Evolutionary conservation across 768 basidiomycete genomes (phyloP).

Genomic region (Tulasnella sp.): DNA sequence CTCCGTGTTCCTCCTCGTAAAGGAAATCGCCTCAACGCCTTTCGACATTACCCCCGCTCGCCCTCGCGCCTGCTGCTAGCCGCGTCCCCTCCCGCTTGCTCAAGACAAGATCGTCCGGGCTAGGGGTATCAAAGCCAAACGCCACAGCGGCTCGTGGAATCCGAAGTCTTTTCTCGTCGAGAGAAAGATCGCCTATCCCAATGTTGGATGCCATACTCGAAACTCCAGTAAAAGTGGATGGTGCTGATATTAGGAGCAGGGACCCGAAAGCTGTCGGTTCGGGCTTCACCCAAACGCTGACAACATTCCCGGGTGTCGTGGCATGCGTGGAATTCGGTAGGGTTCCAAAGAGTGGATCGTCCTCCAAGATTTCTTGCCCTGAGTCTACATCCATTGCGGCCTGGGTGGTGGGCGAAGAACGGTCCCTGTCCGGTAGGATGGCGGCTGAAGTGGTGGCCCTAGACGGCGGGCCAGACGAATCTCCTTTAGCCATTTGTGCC

Average conservation of each 20-base stretch:
- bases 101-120: conserved; percentile 89
- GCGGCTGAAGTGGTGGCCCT: neutral
- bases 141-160: conserved; percentile 35
- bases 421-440: neutral
- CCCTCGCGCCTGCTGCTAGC: conserved; percentile 32
- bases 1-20: neutral
- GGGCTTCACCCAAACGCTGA: neutral
- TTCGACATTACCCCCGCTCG: neutral
- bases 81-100: conserved; percentile 75
- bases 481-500: conserved; percentile 58
- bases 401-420: neutral
- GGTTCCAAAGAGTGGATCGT: neutral
- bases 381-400: neutral
- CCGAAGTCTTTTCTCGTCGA: neutral
- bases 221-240: neutral
- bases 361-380: neutral
- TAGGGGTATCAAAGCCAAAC: conserved; percentile 79
- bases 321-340: neutral
- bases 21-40: neutral
- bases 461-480: conserved; percentile 8
- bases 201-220: neutral
- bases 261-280: conserved; percentile 33
- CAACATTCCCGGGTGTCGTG: neutral
- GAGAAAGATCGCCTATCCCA: neutral
- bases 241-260: conserved; percentile 3